Evolutionary conservation across 345 rosid species (phyloP).

Genomic region (Eucalyptus polybractea): DNA sequence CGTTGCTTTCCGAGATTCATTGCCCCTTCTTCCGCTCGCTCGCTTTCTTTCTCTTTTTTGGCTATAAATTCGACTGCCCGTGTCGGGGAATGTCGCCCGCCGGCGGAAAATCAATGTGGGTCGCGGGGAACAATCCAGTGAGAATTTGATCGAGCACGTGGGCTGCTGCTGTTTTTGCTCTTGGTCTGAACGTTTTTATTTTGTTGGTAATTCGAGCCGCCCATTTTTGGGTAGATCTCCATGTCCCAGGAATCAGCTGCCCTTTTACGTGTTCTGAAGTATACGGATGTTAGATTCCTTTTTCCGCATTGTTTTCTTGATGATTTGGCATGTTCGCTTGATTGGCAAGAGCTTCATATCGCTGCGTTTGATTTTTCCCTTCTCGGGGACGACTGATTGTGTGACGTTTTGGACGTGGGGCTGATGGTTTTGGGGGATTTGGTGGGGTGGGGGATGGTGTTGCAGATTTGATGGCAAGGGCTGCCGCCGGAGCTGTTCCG

Average conservation of each 20-base stretch:
- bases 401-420: not conserved
- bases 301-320: not conserved
- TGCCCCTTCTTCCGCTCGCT: not conserved
- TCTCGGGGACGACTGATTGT: not conserved
- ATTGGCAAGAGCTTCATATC: not conserved
- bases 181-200: not conserved
- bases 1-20: not conserved
- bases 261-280: not conserved
- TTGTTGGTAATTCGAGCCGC: not conserved
- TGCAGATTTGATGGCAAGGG: conserved; percentile 1
- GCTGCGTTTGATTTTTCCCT: not conserved
- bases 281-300: not conserved
- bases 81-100: not conserved
- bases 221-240: not conserved
- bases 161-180: not conserved
- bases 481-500: not conserved
- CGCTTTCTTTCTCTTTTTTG: not conserved
- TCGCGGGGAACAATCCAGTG: accelerated
- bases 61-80: not conserved
- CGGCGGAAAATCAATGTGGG: not conserved
- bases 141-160: not conserved
- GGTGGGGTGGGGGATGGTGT: not conserved
- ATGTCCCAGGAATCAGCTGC: not conserved
- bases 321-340: not conserved
- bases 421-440: not conserved